These are phyloP conservation scores for Mucor racemosus DNA, from an alignment of 371 early-diverging fungal genomes.

Conservation along the genomic window DNA sequence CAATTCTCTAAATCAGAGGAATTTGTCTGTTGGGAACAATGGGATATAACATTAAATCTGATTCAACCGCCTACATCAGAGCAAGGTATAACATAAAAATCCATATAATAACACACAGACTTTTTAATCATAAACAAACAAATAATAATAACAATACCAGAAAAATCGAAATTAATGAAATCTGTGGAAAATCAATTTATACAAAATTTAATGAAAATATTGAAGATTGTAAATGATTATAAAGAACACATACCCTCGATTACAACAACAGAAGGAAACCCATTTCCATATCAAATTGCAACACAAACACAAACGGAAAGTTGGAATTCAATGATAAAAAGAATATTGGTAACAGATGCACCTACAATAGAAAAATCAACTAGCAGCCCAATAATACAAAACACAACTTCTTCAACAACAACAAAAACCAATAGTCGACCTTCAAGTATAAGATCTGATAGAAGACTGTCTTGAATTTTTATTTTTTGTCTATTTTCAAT, in stretches of 20 bases:
- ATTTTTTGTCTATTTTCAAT: neutral
- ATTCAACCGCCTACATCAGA: conserved; percentile 60
- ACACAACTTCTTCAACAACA: neutral
- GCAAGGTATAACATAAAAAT: conserved; percentile 54
- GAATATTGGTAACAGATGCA: conserved; percentile 46
- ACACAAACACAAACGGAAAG: conserved; percentile 43
- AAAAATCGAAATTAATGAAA: conserved; percentile 43
- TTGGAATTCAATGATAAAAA: conserved; percentile 52
- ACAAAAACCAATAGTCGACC: conserved; percentile 9
- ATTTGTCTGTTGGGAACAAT: conserved; percentile 90
- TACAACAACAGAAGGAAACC: conserved; percentile 76
- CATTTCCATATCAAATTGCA: conserved; percentile 84
- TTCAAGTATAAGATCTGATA: conserved; percentile 11
- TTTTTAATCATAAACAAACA: neutral
- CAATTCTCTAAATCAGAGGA: conserved; percentile 74
- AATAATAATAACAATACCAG: conserved; percentile 18
- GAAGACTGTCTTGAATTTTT: conserved; percentile 8
- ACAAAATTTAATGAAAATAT: conserved; percentile 64
- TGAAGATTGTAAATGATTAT: conserved; percentile 75
- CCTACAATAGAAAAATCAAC: conserved; percentile 23
- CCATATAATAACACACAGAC: neutral
- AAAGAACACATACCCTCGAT: conserved; percentile 93
- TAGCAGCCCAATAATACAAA: neutral
- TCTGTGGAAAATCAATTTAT: conserved; percentile 48
- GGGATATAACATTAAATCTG: conserved; percentile 73